Base-by-base conservation (phyloP, 169 alveolate genomes). In the Eimeria sp. region DNA sequence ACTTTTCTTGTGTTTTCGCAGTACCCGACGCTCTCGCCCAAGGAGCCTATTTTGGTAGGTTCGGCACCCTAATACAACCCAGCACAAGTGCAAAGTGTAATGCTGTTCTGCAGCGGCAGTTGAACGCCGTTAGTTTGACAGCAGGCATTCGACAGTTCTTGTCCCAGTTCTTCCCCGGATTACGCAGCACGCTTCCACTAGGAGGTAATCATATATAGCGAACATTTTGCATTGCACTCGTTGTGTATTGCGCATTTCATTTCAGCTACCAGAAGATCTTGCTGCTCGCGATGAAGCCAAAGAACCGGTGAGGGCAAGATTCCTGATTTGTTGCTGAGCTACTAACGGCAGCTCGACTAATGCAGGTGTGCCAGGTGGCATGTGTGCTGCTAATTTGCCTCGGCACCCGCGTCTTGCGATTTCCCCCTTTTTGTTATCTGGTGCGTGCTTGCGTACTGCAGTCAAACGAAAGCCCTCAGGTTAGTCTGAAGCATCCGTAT, bases 191-290 rank as follows among this genome's bases (percentile, higher is more conserved):
- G 58, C 58, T 70, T n/a, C 25, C 11, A 6, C 9, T n/a, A 10
- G n/a, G 27, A 5, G n/a, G 65, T 10, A n/a, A 27, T 20, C n/a
- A 57, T 10, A n/a, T 13, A 3, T 25, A 2, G 27, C 27, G 14
- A 27, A 22, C 30, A 22, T 9, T 58, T 16, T n/a, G 9, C 65
- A 27, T 82, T 54, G 51, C 75, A 73, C 27, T 82, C 70, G 9
- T 63, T 76, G 87, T 82, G 10, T 54, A 11, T 54, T 34, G 40
- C 2, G 30, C 72, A 14, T 27, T 82, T 11, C 51, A 25, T 5
- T 82, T 82, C 73, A 82, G 90, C 90, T 82, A 3, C 90, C 90
- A 27, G 90, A 82, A 13, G 90, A 82, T 7, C 72, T 51, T 82
- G 65, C 90, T 27, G 65, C 90, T n/a, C 90, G 73, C 9, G 90